These are phyloP conservation scores for Tremellales sp. DNA, from an alignment of 1,284 basidiomycete genomes.

Conservation along the genomic window DNA sequence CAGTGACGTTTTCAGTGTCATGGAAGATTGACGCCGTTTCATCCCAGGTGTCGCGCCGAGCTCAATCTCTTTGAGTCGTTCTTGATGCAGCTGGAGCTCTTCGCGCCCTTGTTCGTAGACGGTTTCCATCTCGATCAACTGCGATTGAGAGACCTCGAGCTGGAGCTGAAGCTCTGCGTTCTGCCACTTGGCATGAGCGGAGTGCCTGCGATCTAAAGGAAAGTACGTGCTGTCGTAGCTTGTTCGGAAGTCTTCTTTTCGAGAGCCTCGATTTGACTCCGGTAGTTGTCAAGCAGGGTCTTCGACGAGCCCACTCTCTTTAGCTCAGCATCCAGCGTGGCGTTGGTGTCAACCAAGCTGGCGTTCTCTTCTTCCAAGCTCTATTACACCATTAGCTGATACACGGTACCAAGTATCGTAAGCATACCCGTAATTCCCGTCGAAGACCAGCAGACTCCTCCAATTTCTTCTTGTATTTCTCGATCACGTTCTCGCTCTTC, in stretches of 20 bases:
- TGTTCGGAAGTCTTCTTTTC: slow-evolving; percentile 58
- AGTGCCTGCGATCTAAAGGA: slow-evolving; percentile 41
- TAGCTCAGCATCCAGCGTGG: slow-evolving; percentile 83
- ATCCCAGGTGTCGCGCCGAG: slow-evolving; percentile 40
- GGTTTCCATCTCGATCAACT: slow-evolving; percentile 58
- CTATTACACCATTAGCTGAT: slow-evolving; percentile 47
- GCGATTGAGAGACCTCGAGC: slow-evolving; percentile 66
- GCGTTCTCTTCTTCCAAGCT: slow-evolving; percentile 88
- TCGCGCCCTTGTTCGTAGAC: slow-evolving; percentile 77
- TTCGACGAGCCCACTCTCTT: slow-evolving; percentile 81
- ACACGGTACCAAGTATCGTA: not conserved
- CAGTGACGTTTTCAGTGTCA: slow-evolving; percentile 20
- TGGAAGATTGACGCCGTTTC: slow-evolving; percentile 7
- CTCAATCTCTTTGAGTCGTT: slow-evolving; percentile 86
- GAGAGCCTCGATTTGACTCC: slow-evolving; percentile 75
- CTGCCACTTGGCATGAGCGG: slow-evolving; percentile 55
- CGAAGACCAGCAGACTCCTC: slow-evolving; percentile 88
- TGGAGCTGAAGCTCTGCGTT: slow-evolving; percentile 68
- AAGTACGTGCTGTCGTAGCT: slow-evolving; percentile 22
- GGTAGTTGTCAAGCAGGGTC: slow-evolving; percentile 82
- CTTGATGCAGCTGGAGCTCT: slow-evolving; percentile 82
- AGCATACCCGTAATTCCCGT: slow-evolving; percentile 71
- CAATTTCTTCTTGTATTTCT: slow-evolving; percentile 98
- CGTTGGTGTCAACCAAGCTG: slow-evolving; percentile 83
- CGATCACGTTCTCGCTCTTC: slow-evolving; percentile 95